These are phyloP conservation scores for Linum lewisii DNA, from an alignment of 345 rosid species.

Conservation along the genomic window DNA sequence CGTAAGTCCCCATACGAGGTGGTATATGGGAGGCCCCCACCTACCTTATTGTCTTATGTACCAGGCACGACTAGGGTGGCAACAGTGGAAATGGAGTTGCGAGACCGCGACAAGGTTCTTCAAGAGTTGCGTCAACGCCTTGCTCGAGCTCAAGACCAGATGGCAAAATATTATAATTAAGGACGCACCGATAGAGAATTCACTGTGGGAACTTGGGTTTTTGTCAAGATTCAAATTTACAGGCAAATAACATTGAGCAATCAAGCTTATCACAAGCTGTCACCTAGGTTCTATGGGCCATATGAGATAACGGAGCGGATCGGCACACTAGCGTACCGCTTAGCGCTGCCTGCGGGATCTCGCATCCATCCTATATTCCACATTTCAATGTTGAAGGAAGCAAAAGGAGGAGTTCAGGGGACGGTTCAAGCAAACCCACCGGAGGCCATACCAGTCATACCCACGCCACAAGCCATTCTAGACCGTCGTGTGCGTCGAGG, in stretches of 20 bases:
- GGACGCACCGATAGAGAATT: neutral
- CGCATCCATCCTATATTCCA: neutral
- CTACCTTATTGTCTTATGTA: neutral
- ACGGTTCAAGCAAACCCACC: no score
- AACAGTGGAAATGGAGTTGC: neutral
- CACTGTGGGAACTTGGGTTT: neutral
- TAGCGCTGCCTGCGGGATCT: neutral
- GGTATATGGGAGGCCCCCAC: neutral
- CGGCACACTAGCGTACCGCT: neutral
- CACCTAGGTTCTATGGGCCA: neutral
- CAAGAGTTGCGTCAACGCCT: neutral
- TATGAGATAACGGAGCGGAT: neutral
- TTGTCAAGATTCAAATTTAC: neutral
- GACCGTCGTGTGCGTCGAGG: no score
- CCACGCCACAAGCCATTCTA: no score
- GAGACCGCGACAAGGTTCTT: neutral
- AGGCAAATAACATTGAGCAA: neutral
- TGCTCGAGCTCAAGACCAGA: neutral
- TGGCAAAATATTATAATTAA: neutral
- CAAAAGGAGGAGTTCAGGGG: no score
- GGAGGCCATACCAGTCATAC: no score
- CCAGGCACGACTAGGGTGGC: neutral
- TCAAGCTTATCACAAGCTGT: neutral
- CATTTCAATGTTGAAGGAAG: no score
- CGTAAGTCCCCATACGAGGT: neutral